Evolutionary conservation across 179 eudicot genomes (phyloP).

Genomic region (Silene noctiflora): DNA sequence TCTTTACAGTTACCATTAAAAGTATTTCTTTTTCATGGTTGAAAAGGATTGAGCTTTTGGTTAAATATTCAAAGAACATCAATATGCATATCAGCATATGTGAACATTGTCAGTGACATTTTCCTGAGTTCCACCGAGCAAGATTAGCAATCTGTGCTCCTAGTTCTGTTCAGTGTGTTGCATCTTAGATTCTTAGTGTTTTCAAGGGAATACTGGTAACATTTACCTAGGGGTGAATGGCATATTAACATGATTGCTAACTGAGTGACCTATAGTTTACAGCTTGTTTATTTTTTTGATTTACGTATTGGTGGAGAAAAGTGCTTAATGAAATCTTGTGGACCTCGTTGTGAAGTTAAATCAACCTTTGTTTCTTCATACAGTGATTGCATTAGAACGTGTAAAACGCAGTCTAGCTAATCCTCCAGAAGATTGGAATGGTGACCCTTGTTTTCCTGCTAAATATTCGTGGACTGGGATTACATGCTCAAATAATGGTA

Average conservation of each 20-base stretch:
- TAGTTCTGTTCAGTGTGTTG: no score
- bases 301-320: no score
- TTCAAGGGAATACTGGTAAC: neutral
- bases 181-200: neutral
- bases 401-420: constrained; percentile 51
- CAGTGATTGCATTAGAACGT: constrained; percentile 61
- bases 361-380: constrained; percentile 20
- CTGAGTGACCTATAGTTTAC: neutral
- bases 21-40: no score
- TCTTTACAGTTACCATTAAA: no score
- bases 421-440: constrained; percentile 86
- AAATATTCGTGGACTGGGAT: constrained; percentile 91
- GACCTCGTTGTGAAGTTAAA: neutral
- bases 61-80: no score
- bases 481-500: constrained; percentile 60
- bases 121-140: no score
- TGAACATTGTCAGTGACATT: no score
- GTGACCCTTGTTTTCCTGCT: constrained; percentile 94
- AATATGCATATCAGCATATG: no score
- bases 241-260: neutral
- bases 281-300: neutral
- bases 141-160: no score
- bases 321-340: neutral
- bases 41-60: no score
- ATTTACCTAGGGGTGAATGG: neutral